Percentiles rank a stretch among this genome's conserved stretches.
These are phyloP conservation scores for Dysphania ambrosioides DNA, from an alignment of 148 eudicot species.

Conservation along the genomic window DNA sequence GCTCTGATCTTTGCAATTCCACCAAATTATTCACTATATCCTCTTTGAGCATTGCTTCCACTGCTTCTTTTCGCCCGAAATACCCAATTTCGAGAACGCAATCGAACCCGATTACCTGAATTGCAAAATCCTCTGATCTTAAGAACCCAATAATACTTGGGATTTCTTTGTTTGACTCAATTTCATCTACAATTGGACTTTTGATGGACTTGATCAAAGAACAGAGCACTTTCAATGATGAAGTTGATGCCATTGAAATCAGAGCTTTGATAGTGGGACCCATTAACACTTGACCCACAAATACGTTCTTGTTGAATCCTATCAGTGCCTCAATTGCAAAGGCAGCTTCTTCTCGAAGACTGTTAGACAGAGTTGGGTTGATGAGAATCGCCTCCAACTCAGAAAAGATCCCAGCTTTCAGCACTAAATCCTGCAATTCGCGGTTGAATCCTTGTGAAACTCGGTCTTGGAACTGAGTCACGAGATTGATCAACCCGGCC, in stretches of 20 bases:
- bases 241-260: slow-evolving; percentile 38
- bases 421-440: slow-evolving; percentile 60
- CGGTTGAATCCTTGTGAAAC: slow-evolving; percentile 57
- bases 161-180: slow-evolving; percentile 53
- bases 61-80: slow-evolving; percentile 77
- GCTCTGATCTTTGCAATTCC: slow-evolving; percentile 64
- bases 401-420: slow-evolving; percentile 45
- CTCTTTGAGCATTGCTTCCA: slow-evolving; percentile 66
- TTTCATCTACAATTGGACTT: slow-evolving; percentile 72
- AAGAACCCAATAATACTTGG: slow-evolving; percentile 35
- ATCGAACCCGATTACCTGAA: slow-evolving; percentile 40
- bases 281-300: slow-evolving; percentile 66
- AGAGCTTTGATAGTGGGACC: slow-evolving; percentile 48
- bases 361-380: slow-evolving; percentile 21
- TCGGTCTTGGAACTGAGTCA: slow-evolving; percentile 37
- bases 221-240: slow-evolving; percentile 45
- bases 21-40: slow-evolving; percentile 50
- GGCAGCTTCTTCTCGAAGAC: slow-evolving; percentile 48
- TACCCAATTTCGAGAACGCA: slow-evolving; percentile 80
- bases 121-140: slow-evolving; percentile 27
- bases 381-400: slow-evolving; percentile 46
- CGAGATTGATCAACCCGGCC: slow-evolving; percentile 18
- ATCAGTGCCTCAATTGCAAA: slow-evolving; percentile 51
- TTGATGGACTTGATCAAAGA: slow-evolving; percentile 59
- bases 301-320: slow-evolving; percentile 75